phyloP scores from a whole-genome alignment of 441 rosid species.

The Adansonia madagascariensis region DNA sequence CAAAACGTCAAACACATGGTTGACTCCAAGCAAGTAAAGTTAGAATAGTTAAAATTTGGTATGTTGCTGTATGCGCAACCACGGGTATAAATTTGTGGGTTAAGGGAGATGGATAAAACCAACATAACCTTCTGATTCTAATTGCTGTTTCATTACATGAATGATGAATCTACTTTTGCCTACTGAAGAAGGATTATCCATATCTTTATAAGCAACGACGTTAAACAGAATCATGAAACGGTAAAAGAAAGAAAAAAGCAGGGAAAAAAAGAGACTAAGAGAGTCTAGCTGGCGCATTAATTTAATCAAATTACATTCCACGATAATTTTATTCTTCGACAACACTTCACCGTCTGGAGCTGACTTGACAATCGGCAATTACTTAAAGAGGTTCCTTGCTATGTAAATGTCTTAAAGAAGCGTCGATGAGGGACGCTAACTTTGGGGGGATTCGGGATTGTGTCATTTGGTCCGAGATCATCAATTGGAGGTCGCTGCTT shows the following conservation, averaged over 20 bases:
- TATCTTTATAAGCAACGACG: not conserved
- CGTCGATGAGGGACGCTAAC: constrained; percentile 50
- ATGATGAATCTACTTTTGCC: not conserved
- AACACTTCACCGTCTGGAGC: not conserved
- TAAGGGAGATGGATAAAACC: not conserved
- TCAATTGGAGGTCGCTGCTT: constrained; percentile 77
- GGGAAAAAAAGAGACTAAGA: not conserved
- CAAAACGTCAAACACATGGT: not conserved
- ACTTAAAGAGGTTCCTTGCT: not conserved
- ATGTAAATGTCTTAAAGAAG: constrained; percentile 26
- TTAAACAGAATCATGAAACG: not conserved
- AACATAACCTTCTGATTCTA: not conserved
- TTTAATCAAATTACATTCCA: not conserved
- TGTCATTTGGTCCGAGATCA: constrained; percentile 63
- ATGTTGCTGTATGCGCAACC: too few relatives aligned
- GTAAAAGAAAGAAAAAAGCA: not conserved
- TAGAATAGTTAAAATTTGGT: too few relatives aligned
- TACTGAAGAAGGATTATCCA: not conserved
- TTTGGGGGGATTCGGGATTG: constrained; percentile 48
- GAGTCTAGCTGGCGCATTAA: too few relatives aligned
- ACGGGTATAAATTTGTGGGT: not conserved
- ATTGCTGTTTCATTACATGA: not conserved
- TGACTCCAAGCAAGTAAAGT: not conserved
- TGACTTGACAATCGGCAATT: not conserved
- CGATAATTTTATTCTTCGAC: not conserved